phyloP scores from a whole-genome alignment of 2,329 filamentous ascomycete species.

The Alternaria incomplexa region DNA sequence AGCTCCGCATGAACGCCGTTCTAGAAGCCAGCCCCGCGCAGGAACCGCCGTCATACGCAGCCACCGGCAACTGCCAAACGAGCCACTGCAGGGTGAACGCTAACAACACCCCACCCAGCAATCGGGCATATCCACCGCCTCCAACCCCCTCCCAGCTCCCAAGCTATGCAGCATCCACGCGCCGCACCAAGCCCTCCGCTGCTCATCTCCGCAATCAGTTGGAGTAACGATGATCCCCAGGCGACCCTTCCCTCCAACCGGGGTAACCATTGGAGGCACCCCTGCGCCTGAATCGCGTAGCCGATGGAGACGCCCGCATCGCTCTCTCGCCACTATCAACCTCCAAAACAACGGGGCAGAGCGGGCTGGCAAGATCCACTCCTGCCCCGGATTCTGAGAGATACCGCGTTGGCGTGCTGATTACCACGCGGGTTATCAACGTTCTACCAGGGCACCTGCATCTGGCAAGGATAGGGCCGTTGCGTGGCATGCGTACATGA shows the following conservation, averaged over 20 bases:
- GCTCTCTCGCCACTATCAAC: constrained; percentile 6
- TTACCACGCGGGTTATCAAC: constrained; percentile 1
- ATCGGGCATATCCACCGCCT: neutral
- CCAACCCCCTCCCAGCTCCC: neutral
- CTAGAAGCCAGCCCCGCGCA: neutral
- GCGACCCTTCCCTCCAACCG: neutral
- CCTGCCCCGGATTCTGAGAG: constrained; percentile 33
- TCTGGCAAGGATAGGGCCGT: neutral
- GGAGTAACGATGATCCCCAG: neutral
- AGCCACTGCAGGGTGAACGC: neutral
- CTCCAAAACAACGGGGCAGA: constrained; percentile 33
- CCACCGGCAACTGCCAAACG: neutral
- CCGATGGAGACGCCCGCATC: constrained; percentile 1
- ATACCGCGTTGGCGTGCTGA: constrained; percentile 8
- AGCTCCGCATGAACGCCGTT: neutral
- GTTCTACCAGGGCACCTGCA: constrained; percentile 2
- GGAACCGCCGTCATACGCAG: neutral
- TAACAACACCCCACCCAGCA: neutral
- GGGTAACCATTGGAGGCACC: constrained; percentile 1
- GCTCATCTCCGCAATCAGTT: neutral
- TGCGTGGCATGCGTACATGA: neutral
- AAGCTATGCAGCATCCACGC: neutral
- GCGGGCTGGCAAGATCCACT: constrained; percentile 8
- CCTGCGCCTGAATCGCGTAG: constrained; percentile 5
- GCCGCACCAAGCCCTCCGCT: neutral